Conservation (phyloP, 306 rosid genomes). For the Canavalia gladiata region DNA sequence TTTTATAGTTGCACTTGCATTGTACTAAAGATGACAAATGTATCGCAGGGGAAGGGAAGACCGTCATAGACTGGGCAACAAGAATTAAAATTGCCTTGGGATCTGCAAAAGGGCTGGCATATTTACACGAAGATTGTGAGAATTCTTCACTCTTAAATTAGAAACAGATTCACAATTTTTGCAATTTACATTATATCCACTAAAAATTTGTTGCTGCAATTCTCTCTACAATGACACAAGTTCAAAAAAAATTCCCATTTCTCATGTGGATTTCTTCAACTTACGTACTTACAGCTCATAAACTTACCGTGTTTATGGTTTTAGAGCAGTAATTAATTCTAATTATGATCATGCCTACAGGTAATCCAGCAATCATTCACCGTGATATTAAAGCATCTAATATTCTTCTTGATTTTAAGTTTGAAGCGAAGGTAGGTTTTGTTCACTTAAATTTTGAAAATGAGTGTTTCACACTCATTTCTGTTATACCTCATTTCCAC, state of each 20-base stretch:
- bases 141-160: not conserved
- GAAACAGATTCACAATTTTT: not conserved
- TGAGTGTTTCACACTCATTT: too few relatives aligned
- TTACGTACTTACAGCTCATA: not conserved
- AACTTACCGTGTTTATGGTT: not conserved
- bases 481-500: too few relatives aligned
- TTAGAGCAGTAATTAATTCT: conserved; percentile 12
- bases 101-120: conserved; percentile 69
- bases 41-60: conserved; percentile 52
- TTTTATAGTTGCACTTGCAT: conserved; percentile 7
- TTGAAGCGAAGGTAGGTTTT: conserved; percentile 62
- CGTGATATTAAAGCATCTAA: conserved; percentile 75
- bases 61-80: conserved; percentile 56
- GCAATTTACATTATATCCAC: not conserved
- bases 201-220: not conserved
- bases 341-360: conserved; percentile 38
- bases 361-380: conserved; percentile 68
- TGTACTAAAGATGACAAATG: conserved; percentile 32
- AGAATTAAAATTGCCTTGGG: conserved; percentile 63
- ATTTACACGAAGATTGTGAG: conserved; percentile 73
- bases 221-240: not conserved
- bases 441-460: not conserved
- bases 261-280: not conserved
- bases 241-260: not conserved
- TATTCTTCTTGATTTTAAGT: conserved; percentile 64